Evolutionary conservation across 495 filamentous ascomycete species (phyloP), one percentile per base, ranked within the genome.

Genomic region (Usnea hakonensis): DNA sequence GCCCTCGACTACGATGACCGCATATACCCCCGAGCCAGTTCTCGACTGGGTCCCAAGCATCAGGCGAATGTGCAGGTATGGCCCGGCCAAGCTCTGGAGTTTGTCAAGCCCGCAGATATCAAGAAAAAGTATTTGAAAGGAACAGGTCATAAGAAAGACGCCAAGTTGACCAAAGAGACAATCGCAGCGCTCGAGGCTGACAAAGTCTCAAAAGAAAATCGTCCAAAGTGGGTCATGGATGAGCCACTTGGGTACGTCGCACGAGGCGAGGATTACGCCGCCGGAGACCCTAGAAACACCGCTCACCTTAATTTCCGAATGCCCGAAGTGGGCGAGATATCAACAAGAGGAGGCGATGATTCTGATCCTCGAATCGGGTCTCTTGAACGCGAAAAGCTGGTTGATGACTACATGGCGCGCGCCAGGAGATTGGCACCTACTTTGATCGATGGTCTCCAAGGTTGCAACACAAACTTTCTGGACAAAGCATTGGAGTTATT

Each of bases 1-100:
- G 94, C 90, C 5, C 76, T 99, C 19, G 95, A 99, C 70, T 95
- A 95, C 70, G 95, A 99, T 68, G 94, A 99, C 73, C 89, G 95
- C 55, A 97, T 97, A 63, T 97, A 97, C 67, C 94, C 94, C 23
- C 87, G 95, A 60, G 94, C 94, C 28, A 94, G 90, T 69, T 97
- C 94, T 60, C 88, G 95, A 13, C 74, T 97, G 35, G 95, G 95
- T 14, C 89, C 93, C 8, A 85, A 90, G 54, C 91, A 97, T 73
- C 94, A 99, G 77, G 94, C 94, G 2, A 85, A 85, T 66, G 90
- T 96, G 44, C 78, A 79, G 50, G 76, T 85, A 11, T 99, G 94
- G 94, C 85, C 82, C 54, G 95, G 95, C 9, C 83, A 82, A 60
- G 85, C 90, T 4, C 86, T 99, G 43, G 82, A 95, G 71, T 88